Conservation (phyloP, 495 filamentous ascomycete species). For the Jackrogersella minutella region DNA sequence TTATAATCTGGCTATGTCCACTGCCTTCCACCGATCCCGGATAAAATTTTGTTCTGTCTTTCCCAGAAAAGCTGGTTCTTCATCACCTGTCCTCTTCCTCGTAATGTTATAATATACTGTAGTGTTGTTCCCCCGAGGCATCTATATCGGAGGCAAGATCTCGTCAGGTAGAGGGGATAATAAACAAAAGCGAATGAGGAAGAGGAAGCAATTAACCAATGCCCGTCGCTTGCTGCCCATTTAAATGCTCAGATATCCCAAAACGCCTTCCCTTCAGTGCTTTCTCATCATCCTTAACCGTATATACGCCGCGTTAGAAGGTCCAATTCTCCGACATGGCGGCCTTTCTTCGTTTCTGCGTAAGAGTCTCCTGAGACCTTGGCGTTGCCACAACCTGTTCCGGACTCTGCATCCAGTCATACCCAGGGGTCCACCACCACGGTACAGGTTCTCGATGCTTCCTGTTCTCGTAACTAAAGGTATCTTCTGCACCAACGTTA, state of each 20-base stretch:
- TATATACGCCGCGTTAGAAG: conserved; percentile 44
- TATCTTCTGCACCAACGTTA: conserved; percentile 54
- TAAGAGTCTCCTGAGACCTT: conserved; percentile 34
- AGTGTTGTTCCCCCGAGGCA: conserved; percentile 7
- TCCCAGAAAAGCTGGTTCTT: background rate
- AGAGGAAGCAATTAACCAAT: conserved; percentile 36
- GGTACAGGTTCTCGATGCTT: background rate
- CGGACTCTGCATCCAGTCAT: conserved; percentile 48
- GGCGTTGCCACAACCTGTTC: conserved; percentile 40
- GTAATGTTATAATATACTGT: conserved; percentile 21
- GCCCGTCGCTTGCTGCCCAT: conserved; percentile 39
- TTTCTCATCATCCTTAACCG: conserved; percentile 17
- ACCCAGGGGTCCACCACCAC: conserved; percentile 33
- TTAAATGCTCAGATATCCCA: conserved; percentile 36
- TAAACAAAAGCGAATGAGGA: conserved; percentile 24
- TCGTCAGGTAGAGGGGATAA: conserved; percentile 14
- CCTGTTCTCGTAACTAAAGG: conserved; percentile 35
- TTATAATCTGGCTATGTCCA: conserved; percentile 31
- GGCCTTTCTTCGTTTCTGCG: conserved; percentile 43
- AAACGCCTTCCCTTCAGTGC: conserved; percentile 25
- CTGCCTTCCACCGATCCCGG: background rate
- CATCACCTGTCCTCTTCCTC: conserved; percentile 3
- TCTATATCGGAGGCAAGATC: conserved; percentile 5
- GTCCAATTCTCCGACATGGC: conserved; percentile 45
- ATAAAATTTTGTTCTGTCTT: conserved; percentile 11